These are phyloP conservation scores for Papiliotrema terrestris DNA, from an alignment of 1,284 basidiomycete species.

Conservation along the genomic window DNA sequence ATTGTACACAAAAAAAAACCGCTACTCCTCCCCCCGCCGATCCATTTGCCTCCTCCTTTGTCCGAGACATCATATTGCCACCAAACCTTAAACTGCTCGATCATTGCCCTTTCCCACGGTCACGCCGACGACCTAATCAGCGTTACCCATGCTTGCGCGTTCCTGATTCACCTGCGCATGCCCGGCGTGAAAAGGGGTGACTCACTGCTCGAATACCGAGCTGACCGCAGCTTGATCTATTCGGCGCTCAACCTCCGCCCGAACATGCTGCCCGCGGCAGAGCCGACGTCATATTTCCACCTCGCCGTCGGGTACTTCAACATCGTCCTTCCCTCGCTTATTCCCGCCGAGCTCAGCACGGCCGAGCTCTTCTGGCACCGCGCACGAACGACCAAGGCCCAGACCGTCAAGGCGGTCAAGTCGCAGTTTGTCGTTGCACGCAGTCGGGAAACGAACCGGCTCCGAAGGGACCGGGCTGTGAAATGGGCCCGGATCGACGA, in stretches of 20 bases:
- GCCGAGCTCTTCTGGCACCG: constrained; percentile 63
- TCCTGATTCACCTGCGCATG: too few relatives aligned
- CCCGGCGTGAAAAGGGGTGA: too few relatives aligned
- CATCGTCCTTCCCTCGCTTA: constrained; percentile 65
- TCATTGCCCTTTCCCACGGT: too few relatives aligned
- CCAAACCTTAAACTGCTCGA: too few relatives aligned
- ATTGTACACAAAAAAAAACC: not conserved
- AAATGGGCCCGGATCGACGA: constrained; percentile 70
- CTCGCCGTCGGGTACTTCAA: constrained; percentile 76
- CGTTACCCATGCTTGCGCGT: too few relatives aligned
- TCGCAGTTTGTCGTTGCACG: constrained; percentile 60
- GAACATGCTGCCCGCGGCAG: constrained; percentile 54
- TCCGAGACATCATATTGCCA: not conserved
- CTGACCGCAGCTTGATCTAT: constrained; percentile 66
- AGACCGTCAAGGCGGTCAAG: constrained; percentile 62
- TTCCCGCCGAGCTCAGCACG: constrained; percentile 52
- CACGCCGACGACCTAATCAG: too few relatives aligned
- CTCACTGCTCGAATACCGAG: constrained; percentile 21
- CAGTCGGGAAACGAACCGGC: constrained; percentile 60
- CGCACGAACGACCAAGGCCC: constrained; percentile 62
- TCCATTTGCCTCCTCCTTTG: not conserved
- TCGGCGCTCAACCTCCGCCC: constrained; percentile 71
- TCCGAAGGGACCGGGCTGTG: constrained; percentile 59
- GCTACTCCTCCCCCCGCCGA: not conserved
- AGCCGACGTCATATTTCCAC: constrained; percentile 53